phyloP scores from a whole-genome alignment of 2,329 filamentous ascomycete genomes.

The Rachicladosporium sp. region DNA sequence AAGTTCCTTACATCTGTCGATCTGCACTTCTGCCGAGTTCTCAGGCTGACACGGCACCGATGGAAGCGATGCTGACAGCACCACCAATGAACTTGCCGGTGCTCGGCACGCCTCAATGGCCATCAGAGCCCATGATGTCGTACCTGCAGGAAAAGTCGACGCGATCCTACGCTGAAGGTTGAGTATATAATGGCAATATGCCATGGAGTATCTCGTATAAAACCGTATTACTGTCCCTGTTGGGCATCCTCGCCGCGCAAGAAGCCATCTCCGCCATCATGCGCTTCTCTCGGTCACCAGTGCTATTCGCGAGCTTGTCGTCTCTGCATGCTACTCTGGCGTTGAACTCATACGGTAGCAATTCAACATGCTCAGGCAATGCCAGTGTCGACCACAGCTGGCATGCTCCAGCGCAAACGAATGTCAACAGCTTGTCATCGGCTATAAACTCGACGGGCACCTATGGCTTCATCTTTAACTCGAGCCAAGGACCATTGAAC shows the following conservation, averaged over 20 bases:
- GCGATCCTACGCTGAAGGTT: too few relatives aligned
- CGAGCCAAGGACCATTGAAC: constrained; percentile 44
- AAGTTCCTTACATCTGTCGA: too few relatives aligned
- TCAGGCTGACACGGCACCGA: too few relatives aligned
- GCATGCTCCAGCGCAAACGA: constrained; percentile 44
- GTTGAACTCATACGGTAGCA: constrained; percentile 2
- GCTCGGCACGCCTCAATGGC: too few relatives aligned
- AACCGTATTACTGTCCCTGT: constrained; percentile 12
- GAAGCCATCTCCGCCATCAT: constrained; percentile 17
- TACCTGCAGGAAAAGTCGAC: too few relatives aligned
- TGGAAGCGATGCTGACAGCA: too few relatives aligned
- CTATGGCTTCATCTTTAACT: constrained; percentile 64
- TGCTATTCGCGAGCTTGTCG: constrained; percentile 11
- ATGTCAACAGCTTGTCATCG: constrained; percentile 48
- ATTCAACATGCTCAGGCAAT: constrained; percentile 6
- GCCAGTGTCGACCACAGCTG: constrained; percentile 36
- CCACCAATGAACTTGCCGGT: too few relatives aligned
- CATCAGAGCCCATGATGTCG: too few relatives aligned
- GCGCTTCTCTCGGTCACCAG: constrained; percentile 15
- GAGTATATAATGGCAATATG: too few relatives aligned
- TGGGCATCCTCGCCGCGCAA: constrained; percentile 16
- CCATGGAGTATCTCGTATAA: constrained; percentile 9
- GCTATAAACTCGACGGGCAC: constrained; percentile 49
- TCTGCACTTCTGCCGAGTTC: too few relatives aligned
- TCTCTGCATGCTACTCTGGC: constrained; percentile 1